These are phyloP conservation scores for Triticum urartu DNA, from an alignment of 176 grass and related monocot species.

Conservation along the genomic window DNA sequence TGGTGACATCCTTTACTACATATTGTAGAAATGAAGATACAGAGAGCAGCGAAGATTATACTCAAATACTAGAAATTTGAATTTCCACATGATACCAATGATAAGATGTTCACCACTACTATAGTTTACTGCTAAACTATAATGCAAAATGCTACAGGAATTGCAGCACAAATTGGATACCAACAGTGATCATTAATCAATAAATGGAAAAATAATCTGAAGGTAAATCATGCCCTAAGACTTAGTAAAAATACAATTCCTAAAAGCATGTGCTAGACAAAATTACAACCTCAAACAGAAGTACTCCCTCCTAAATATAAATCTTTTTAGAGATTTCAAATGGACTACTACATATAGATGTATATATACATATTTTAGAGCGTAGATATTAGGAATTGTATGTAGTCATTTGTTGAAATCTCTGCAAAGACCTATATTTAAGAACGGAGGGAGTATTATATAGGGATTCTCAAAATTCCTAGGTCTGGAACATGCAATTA, in stretches of 20 bases:
- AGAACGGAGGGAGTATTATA: background rate
- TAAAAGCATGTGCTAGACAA: background rate
- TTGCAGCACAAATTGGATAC: background rate
- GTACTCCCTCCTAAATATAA: too few relatives aligned
- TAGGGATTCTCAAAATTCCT: background rate
- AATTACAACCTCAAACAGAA: background rate
- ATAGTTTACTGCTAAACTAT: background rate
- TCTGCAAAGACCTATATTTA: too few relatives aligned
- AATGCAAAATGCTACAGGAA: background rate
- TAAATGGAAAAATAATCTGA: background rate
- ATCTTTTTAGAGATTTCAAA: too few relatives aligned
- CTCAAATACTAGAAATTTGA: background rate
- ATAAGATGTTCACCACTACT: background rate
- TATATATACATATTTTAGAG: too few relatives aligned
- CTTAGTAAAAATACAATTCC: background rate
- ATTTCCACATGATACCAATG: background rate
- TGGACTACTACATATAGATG: too few relatives aligned
- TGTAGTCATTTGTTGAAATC: too few relatives aligned
- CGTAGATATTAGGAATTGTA: too few relatives aligned
- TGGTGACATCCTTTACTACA: background rate
- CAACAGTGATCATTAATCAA: background rate
- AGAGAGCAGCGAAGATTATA: background rate
- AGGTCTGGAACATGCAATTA: background rate
- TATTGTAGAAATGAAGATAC: background rate
- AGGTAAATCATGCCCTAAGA: background rate